These are phyloP conservation scores for Cryptosporidium ryanae DNA, from an alignment of 169 alveolate species.

Conservation along the genomic window DNA sequence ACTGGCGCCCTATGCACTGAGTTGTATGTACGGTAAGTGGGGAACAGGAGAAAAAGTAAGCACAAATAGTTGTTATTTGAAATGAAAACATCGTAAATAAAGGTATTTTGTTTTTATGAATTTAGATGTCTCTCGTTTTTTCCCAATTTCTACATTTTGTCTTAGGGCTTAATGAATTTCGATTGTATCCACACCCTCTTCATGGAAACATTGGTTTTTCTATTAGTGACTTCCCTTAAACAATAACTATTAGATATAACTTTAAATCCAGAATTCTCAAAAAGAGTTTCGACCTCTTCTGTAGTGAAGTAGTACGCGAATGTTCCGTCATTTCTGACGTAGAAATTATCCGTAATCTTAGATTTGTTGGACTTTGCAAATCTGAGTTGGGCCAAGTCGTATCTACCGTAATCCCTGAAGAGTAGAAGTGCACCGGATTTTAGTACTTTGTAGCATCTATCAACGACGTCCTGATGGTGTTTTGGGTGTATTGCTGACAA, in stretches of 20 bases:
- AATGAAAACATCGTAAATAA: no score
- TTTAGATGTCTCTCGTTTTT: no score
- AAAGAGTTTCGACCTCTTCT: constrained; percentile 82
- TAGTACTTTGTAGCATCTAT: constrained; percentile 83
- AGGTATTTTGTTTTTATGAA: no score
- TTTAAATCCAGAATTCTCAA: constrained; percentile 79
- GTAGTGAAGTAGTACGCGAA: constrained; percentile 89
- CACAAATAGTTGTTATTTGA: no score
- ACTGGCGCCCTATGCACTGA: constrained; percentile 12
- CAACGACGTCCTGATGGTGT: constrained; percentile 81
- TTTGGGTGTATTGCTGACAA: constrained; percentile 93
- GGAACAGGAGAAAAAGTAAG: no score
- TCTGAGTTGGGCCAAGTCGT: constrained; percentile 91
- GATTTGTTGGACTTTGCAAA: constrained; percentile 88
- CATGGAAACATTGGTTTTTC: constrained; percentile 84
- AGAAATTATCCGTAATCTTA: constrained; percentile 91
- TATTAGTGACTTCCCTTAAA: constrained; percentile 80
- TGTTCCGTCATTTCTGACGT: constrained; percentile 91
- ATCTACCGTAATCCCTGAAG: constrained; percentile 93
- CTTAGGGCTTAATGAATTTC: constrained; percentile 76
- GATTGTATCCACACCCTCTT: constrained; percentile 89
- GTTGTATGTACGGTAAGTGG: no score
- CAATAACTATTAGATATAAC: constrained; percentile 78
- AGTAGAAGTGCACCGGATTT: constrained; percentile 88
- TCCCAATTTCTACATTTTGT: no score